These are phyloP conservation scores for Haplosporangium gracile DNA, from an alignment of 192 early-diverging fungal species.

Conservation along the genomic window DNA sequence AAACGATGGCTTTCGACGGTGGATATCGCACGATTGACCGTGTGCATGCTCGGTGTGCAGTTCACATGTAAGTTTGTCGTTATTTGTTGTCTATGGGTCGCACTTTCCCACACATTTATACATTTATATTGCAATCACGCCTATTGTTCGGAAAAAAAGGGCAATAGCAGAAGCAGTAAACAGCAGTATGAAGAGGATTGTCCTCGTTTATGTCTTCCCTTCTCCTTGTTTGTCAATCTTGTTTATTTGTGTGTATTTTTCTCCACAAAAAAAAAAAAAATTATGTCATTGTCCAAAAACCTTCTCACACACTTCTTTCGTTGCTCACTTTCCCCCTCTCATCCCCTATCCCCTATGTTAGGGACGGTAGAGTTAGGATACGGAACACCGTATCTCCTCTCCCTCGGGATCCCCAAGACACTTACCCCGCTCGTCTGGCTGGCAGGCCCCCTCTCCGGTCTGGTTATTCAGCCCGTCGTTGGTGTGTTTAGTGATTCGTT, in stretches of 20 bases:
- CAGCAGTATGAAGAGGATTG: background rate
- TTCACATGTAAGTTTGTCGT: conserved; percentile 73
- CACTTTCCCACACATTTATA: background rate
- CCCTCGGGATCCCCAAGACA: conserved; percentile 72
- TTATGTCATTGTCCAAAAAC: background rate
- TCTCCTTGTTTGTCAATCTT: background rate
- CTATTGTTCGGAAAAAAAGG: background rate
- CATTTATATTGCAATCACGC: background rate
- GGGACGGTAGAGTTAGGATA: conserved; percentile 84
- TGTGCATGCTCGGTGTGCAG: conserved; percentile 76
- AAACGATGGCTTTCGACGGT: conserved; percentile 21
- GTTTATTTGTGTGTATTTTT: background rate
- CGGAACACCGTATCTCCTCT: conserved; percentile 80
- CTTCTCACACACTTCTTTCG: background rate
- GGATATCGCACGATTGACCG: conserved; percentile 59
- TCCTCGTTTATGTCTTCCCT: too few species aligned
- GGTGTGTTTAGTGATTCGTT: conserved; percentile 87
- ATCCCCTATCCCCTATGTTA: conserved; percentile 23
- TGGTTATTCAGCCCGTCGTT: conserved; percentile 81
- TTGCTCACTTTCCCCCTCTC: background rate
- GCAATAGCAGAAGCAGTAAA: background rate
- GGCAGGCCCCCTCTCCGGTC: conserved; percentile 81
- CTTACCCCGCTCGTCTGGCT: conserved; percentile 85
- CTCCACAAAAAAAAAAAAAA: background rate
- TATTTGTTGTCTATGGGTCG: background rate